Evolutionary conservation across 768 basidiomycete genomes (phyloP), one percentile per base, ranked within the genome.

Genomic region (Leccinum obscurum): DNA sequence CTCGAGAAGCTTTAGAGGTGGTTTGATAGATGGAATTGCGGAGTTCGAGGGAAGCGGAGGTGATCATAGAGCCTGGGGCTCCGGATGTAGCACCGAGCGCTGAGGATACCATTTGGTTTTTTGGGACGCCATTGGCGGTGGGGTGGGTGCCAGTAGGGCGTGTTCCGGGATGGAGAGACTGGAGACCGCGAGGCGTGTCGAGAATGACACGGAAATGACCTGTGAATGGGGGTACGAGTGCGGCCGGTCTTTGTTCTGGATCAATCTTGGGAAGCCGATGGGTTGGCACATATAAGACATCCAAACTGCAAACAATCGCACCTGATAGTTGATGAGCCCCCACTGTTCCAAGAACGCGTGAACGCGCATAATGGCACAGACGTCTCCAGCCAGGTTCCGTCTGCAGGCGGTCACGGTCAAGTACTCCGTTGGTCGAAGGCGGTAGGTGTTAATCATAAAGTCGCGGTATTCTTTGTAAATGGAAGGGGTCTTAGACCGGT

Each of bases 391-490:
- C 64, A 99, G 76, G 76, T 99, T 99, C 64, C 97, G 79, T 70
- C 97, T 76, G 72, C 97, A 99, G 1, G 96, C 96, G 2, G 97
- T 99, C 60, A 98, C 92, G 17, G 97, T 99, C 59, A 99, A 83
- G 68, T 99, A 99, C 73, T 99, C 97, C 24, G 84, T 84, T 2
- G 97, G 97, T 54, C 97, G 83, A 41, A 99, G 81, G 54, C 97
- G 83, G 76, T 98, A 98, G 1, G 97, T 95, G 78, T 99, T 98
- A 74, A 99, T 86, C 96, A 99, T 99, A 67, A 99, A 99, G 80
- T 99, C 96, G 61, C 97, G 87, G 70, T 99, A 99, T 73, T 99
- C 96, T 75, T 98, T 98, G 81, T 98, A 99, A 62, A 98, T 94
- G 20, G 92, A 82, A 0, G 97, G 96, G 2, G 96, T 97, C 78